phyloP scores from a whole-genome alignment of 306 rosid genomes.

The Cucumis melo region DNA sequence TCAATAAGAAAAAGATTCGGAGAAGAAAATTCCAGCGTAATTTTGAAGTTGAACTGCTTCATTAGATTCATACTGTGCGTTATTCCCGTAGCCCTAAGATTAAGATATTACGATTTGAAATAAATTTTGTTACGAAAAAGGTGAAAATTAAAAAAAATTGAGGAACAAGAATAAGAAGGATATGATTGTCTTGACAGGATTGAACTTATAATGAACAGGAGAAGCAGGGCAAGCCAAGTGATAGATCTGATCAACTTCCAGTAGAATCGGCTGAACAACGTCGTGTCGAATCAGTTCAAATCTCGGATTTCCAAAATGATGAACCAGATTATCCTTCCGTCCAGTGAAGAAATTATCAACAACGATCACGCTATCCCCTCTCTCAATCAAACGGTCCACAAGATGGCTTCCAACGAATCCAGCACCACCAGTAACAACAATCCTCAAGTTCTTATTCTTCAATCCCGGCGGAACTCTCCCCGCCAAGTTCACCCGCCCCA shows the following conservation, averaged over 20 bases:
- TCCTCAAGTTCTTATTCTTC: slow-evolving; percentile 32
- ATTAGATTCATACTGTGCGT: not conserved
- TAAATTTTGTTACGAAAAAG: not conserved
- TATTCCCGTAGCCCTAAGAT: not conserved
- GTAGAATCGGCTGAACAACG: slow-evolving; percentile 69
- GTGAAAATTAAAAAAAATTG: not conserved
- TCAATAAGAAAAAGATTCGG: not conserved
- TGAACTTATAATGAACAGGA: slow-evolving; percentile 90
- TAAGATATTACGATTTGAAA: not conserved
- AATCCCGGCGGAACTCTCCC: slow-evolving; percentile 29
- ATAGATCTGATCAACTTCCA: slow-evolving; percentile 93
- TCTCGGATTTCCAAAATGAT: slow-evolving; percentile 64
- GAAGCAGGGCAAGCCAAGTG: slow-evolving; percentile 95
- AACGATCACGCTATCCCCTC: slow-evolving; percentile 78
- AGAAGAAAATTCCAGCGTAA: not conserved
- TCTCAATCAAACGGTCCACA: slow-evolving; percentile 70
- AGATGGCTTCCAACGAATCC: slow-evolving; percentile 95
- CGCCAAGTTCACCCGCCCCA: not conserved
- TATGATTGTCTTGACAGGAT: slow-evolving; percentile 94
- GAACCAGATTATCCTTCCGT: slow-evolving; percentile 54
- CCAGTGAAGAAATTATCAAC: slow-evolving; percentile 84
- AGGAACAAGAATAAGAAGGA: slow-evolving; percentile 24
- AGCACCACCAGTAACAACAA: slow-evolving; percentile 86
- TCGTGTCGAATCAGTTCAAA: slow-evolving; percentile 90
- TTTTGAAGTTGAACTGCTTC: not conserved